Conservation (phyloP, 2,329 filamentous ascomycete genomes). For the Monilinia polystroma region DNA sequence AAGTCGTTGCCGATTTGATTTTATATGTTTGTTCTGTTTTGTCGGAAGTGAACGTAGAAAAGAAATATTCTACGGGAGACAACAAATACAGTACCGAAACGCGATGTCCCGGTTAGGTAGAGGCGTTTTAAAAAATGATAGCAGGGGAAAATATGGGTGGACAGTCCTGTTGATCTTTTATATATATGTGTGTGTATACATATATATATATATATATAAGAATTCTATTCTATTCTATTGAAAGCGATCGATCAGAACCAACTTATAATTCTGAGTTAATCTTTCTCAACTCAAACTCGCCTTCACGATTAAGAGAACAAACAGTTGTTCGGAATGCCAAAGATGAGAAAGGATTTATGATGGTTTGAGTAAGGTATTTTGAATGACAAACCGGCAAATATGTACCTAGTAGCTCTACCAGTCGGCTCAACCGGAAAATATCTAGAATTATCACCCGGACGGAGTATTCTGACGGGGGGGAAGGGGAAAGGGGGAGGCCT, state of each 20-base stretch:
- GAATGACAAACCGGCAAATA: neutral
- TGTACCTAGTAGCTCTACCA: neutral
- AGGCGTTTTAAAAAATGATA: neutral
- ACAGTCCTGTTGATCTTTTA: neutral
- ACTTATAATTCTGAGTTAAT: too few relatives aligned
- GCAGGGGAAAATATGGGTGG: neutral
- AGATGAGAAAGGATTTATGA: too few relatives aligned
- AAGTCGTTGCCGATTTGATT: neutral
- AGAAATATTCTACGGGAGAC: slow-evolving; percentile 12
- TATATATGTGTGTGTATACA: too few relatives aligned
- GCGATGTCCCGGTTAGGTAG: neutral
- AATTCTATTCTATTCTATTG: too few relatives aligned
- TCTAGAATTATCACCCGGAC: slow-evolving; percentile 5
- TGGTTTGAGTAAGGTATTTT: neutral
- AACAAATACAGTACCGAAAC: slow-evolving; percentile 3
- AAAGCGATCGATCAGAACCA: too few relatives aligned
- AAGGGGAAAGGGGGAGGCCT: neutral
- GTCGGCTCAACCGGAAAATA: slow-evolving; percentile 5
- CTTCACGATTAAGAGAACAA: too few relatives aligned
- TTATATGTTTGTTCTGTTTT: neutral
- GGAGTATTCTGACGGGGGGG: neutral
- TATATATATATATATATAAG: too few relatives aligned
- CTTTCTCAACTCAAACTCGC: too few relatives aligned
- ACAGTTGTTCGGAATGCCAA: too few relatives aligned
- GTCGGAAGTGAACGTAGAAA: neutral